A percentile compares a stretch with the other conserved stretches of the same genome.
phyloP scores from a whole-genome alignment of 495 filamentous ascomycete species.

The Barbatosphaeria neglecta region DNA sequence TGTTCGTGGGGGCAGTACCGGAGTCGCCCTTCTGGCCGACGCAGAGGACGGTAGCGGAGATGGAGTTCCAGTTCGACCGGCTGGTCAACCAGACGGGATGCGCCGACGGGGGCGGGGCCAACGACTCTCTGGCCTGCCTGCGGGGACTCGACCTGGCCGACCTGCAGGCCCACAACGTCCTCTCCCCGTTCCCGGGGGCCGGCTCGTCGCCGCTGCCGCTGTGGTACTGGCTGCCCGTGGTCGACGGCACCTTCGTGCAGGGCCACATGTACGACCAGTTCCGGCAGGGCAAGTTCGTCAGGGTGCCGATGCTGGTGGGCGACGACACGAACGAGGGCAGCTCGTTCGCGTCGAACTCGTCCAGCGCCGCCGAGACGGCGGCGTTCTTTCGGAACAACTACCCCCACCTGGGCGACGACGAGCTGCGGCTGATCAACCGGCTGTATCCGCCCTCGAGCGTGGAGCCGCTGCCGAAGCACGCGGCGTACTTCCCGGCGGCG shows the following conservation, averaged over 20 bases:
- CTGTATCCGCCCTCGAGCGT: neutral
- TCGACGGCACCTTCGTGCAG: neutral
- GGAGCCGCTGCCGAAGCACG: neutral
- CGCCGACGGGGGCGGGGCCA: neutral
- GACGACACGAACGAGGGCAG: constrained; percentile 33
- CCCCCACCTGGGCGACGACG: constrained; percentile 44
- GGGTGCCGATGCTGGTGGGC: constrained; percentile 9
- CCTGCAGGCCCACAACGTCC: neutral
- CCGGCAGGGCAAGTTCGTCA: constrained; percentile 20
- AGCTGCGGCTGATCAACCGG: constrained; percentile 46
- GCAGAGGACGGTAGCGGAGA: constrained; percentile 9
- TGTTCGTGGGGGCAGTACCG: constrained; percentile 15
- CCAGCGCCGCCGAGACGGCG: neutral
- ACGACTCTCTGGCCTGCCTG: constrained; percentile 31
- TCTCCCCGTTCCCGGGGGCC: neutral
- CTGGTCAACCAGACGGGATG: constrained; percentile 10
- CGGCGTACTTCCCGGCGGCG: constrained; percentile 45
- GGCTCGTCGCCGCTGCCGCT: neutral
- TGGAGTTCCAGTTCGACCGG: constrained; percentile 19
- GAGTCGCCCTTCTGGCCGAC: constrained; percentile 21
- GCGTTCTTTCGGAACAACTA: constrained; percentile 24
- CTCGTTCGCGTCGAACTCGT: constrained; percentile 16
- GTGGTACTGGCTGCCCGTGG: neutral
- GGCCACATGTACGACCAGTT: constrained; percentile 7
- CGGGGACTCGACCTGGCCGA: constrained; percentile 13